Base-by-base conservation (phyloP, 1,284 basidiomycete genomes). In the Ustanciosporium gigantosporum region DNA sequence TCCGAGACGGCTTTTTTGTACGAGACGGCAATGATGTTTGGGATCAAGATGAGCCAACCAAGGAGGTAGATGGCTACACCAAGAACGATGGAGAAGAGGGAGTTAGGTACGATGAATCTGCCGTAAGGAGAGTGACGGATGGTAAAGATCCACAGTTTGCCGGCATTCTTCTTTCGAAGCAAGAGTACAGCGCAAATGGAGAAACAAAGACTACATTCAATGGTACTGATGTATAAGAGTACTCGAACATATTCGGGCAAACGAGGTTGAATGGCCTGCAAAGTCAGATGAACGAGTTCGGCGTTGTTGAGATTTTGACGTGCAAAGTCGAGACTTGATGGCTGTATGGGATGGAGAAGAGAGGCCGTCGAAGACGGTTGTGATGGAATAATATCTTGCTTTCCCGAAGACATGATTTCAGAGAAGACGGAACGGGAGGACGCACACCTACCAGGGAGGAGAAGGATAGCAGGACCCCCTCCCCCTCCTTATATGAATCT, bases 91-190 rank as follows among this genome's bases (percentile, higher is more conserved):
- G 29, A 24, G 14, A 55, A 46, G 13, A 61, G 46, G 14, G 58
- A 43, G n/a, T 61, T 61, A 22, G 46, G 32, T 5, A 61, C 51
- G 20, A 29, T 41, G 24, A 46, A 49, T 2, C 31, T 31, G 2
- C 58, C 58, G 19, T 39, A 20, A 5, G 5, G 19, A 1, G 58
- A 50, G 4, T n/a, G 11, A n/a, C 58, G 35, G 8, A 11, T 32
- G 23, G 42, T 36, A 27, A 61, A 22, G 36, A 55, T 11, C 58
- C 58, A 61, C 9, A 55, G 35, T 14, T 43, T 27, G 16, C 58
- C 58, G 14, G 50, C 15, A 3, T 36, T 20, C 2, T 25, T 24
- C 21, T 61, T 61, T 21, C 42, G 43, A 40, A 42, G 14, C n/a
- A 61, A 40, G 40, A 61, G 45, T 16, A 46, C 11, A 20, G 50